Evolutionary conservation across 768 basidiomycete genomes (phyloP), one percentile per base, ranked within the genome.

Genomic region (Pulveroboletus frians): DNA sequence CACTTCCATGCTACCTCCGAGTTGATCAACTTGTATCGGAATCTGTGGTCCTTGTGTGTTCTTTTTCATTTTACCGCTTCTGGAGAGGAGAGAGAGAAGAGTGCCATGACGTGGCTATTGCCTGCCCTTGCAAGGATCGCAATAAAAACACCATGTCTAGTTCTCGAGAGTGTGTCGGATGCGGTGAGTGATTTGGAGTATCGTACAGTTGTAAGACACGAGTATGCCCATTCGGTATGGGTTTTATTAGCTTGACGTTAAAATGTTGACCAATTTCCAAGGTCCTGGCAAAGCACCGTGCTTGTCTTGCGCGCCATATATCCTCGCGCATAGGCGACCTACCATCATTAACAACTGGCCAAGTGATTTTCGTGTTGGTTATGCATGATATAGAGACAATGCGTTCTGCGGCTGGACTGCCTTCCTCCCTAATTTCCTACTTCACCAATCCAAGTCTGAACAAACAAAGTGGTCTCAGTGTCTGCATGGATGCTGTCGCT

Each of bases 1-100:
- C 77, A 82, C 30, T 45, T 73, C 15, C 67, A 75, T 23, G 68
- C 82, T 17, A 74, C 83, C 1, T 62, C 80, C 5, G 81, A 81
- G 20, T 63, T 91, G 11, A 81, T 86, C 10, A 73, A 81, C 5
- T 72, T 92, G 18, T 98, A 96, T 77, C 81, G 93, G 38, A 92
- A 91, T 60, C 76, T 93, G 69, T 99, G 95, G 95, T 92, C 94
- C 68, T 69, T 97, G 17, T 92, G 90, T 63, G 79, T 88, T 21
- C 77, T 95, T 14, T 92, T 95, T 59, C 79, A 85, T 18, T 88
- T 97, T 57, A 85, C 90, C 3, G 32, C 41, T 31, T 70, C 69
- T 6, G 57, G 63, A 2, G 68, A 73, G 30, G 60, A 66, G n/a
- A 65, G 67, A 39, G 81, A 82, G 39, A 77, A 75, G 27, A 74